Evolutionary conservation across 805 yeast species (phyloP).

Genomic region (Debaryomyces maramus): DNA sequence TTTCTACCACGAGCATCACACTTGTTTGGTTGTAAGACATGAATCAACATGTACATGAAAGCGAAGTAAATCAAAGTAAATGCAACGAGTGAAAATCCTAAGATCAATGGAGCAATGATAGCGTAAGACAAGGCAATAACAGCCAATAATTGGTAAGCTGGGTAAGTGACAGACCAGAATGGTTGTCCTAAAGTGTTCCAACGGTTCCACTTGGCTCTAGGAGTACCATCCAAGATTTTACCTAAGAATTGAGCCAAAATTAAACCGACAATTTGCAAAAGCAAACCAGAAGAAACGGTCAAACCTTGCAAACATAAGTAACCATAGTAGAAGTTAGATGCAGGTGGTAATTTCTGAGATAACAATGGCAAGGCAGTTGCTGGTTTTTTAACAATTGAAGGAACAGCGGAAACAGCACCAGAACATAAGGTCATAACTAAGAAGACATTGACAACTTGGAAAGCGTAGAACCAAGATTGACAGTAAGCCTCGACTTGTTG

Average conservation of each 20-base stretch:
- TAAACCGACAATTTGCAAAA: slow-evolving; percentile 74
- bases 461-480: slow-evolving; percentile 86
- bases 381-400: slow-evolving; percentile 69
- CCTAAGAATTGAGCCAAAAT: slow-evolving; percentile 72
- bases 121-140: slow-evolving; percentile 75
- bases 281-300: slow-evolving; percentile 68
- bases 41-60: slow-evolving; percentile 59
- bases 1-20: slow-evolving; percentile 69
- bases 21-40: slow-evolving; percentile 58
- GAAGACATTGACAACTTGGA: slow-evolving; percentile 88
- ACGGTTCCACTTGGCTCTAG: slow-evolving; percentile 89
- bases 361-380: slow-evolving; percentile 68
- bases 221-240: slow-evolving; percentile 74
- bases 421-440: slow-evolving; percentile 82
- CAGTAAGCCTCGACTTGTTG: slow-evolving; percentile 79
- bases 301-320: slow-evolving; percentile 83
- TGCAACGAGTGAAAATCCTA: slow-evolving; percentile 65
- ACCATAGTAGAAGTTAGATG: slow-evolving; percentile 86
- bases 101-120: slow-evolving; percentile 71
- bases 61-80: slow-evolving; percentile 60
- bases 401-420: slow-evolving; percentile 75
- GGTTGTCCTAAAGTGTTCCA: slow-evolving; percentile 62
- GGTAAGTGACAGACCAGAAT: slow-evolving; percentile 81
- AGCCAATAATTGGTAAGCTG: slow-evolving; percentile 70
- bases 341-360: slow-evolving; percentile 78